phyloP scores from a whole-genome alignment of 2,329 filamentous ascomycete species.

The Sporothrix variecibatus region DNA sequence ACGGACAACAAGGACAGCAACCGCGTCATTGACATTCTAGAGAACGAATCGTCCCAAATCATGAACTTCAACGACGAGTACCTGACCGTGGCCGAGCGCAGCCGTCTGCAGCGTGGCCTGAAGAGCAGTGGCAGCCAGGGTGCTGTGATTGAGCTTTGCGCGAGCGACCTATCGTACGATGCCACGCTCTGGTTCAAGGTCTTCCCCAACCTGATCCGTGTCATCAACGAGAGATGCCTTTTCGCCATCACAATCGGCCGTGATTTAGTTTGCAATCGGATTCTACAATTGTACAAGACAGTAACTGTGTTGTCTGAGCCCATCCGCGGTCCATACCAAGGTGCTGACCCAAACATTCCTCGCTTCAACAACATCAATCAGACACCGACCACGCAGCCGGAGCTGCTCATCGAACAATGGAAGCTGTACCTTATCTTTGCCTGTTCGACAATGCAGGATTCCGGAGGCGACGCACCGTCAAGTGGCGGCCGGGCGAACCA shows the following conservation, averaged over 20 bases:
- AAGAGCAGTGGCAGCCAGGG: constrained; percentile 81
- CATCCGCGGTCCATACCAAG: constrained; percentile 64
- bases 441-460: constrained; percentile 88
- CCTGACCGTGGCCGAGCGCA: constrained; percentile 87
- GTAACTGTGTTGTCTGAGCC: constrained; percentile 79
- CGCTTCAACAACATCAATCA: constrained; percentile 47
- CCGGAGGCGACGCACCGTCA: constrained; percentile 69
- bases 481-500: constrained; percentile 61
- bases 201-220: constrained; percentile 90
- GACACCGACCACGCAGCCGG: constrained; percentile 72
- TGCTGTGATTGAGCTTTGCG: constrained; percentile 89
- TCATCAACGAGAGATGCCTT: constrained; percentile 87
- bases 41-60: constrained; percentile 83
- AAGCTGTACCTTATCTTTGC: constrained; percentile 96
- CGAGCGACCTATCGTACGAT: constrained; percentile 93
- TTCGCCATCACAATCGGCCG: constrained; percentile 88
- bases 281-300: constrained; percentile 87
- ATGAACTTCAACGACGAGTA: constrained; percentile 93
- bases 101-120: constrained; percentile 85
- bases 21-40: constrained; percentile 87
- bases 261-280: constrained; percentile 87
- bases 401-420: constrained; percentile 94
- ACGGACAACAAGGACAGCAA: constrained; percentile 56
- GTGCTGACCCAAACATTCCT: constrained; percentile 59
- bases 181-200: constrained; percentile 96